phyloP scores from a whole-genome alignment of 2,329 filamentous ascomycete genomes.

The Claviceps sorghi region DNA sequence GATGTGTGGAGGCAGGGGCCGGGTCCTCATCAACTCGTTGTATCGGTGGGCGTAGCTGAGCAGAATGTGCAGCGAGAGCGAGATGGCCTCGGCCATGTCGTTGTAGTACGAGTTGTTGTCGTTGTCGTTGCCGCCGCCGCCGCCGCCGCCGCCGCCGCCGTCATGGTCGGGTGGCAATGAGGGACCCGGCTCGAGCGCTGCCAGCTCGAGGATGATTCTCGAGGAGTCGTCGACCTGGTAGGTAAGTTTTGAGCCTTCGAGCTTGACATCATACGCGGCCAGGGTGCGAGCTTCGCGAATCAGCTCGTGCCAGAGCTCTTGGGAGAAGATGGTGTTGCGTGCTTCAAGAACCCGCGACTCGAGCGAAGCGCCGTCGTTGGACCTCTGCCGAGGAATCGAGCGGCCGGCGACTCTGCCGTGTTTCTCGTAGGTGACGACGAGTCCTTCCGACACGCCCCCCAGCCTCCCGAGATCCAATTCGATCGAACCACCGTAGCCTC shows the following conservation, averaged over 20 bases:
- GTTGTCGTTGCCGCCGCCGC: background rate
- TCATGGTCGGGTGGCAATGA: conserved; percentile 12
- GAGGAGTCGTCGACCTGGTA: conserved; percentile 38
- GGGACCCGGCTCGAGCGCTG: conserved; percentile 36
- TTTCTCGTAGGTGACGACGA: conserved; percentile 53
- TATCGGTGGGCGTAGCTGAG: conserved; percentile 67
- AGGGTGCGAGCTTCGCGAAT: conserved; percentile 65
- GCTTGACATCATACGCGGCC: conserved; percentile 53
- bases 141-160: background rate
- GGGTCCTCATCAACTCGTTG: conserved; percentile 54
- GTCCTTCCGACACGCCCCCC: conserved; percentile 37
- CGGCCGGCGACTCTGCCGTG: conserved; percentile 44
- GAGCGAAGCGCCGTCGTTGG: conserved; percentile 38
- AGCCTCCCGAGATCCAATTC: conserved; percentile 51
- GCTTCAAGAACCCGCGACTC: conserved; percentile 59
- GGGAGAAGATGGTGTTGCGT: conserved; percentile 63
- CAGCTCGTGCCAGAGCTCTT: conserved; percentile 85
- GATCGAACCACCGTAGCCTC: conserved; percentile 60
- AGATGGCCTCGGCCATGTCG: conserved; percentile 48
- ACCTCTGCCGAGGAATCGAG: conserved; percentile 34
- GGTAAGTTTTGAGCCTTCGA: conserved; percentile 42
- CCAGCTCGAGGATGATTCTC: conserved; percentile 51
- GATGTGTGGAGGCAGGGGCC: conserved; percentile 31
- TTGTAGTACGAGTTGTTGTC: conserved; percentile 19
- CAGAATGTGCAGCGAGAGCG: conserved; percentile 57